Percentiles rank a stretch among this genome's conserved stretches.
Evolutionary conservation across 192 early-diverging fungal species (phyloP).

Genomic region (Entophlyctis luteolus): DNA sequence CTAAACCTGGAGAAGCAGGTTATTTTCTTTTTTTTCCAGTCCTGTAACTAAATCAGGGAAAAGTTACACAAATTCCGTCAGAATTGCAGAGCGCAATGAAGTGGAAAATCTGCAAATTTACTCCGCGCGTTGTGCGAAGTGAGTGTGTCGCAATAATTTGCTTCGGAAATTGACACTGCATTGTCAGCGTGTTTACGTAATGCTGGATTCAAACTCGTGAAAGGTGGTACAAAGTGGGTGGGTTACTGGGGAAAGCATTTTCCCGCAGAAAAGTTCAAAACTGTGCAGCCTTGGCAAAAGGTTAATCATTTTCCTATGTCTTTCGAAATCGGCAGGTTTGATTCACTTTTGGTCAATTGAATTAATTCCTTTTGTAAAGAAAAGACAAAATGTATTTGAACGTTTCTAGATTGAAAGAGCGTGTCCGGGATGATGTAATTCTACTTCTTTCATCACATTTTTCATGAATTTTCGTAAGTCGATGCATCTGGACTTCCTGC

Average conservation of each 20-base stretch:
- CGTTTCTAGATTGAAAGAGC: conserved; percentile 15
- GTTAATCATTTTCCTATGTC: conserved; percentile 53
- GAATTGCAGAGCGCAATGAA: conserved; percentile 24
- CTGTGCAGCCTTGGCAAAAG: conserved; percentile 45
- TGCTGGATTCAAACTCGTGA: conserved; percentile 40
- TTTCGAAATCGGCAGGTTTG: conserved; percentile 48
- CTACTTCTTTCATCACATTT: neutral
- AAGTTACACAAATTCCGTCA: conserved; percentile 25
- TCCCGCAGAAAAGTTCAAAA: conserved; percentile 33
- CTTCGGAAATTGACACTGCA: neutral
- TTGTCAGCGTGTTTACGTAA: conserved; percentile 31
- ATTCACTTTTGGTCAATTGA: too few relatives aligned
- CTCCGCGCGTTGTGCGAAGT: conserved; percentile 49
- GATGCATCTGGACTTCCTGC: conserved; percentile 32
- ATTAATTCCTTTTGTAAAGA: too few relatives aligned
- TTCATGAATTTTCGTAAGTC: neutral
- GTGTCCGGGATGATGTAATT: conserved; percentile 21
- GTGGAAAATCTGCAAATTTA: conserved; percentile 44
- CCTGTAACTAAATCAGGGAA: neutral
- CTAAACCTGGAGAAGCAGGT: conserved; percentile 28
- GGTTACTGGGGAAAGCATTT: conserved; percentile 50
- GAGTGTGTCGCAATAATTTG: neutral
- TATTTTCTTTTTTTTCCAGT: neutral
- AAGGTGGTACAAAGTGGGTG: conserved; percentile 38
- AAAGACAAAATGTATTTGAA: conserved; percentile 44